phyloP scores from a whole-genome alignment of 1,139 yeast genomes.

The Pneumocystis jirovecii region DNA sequence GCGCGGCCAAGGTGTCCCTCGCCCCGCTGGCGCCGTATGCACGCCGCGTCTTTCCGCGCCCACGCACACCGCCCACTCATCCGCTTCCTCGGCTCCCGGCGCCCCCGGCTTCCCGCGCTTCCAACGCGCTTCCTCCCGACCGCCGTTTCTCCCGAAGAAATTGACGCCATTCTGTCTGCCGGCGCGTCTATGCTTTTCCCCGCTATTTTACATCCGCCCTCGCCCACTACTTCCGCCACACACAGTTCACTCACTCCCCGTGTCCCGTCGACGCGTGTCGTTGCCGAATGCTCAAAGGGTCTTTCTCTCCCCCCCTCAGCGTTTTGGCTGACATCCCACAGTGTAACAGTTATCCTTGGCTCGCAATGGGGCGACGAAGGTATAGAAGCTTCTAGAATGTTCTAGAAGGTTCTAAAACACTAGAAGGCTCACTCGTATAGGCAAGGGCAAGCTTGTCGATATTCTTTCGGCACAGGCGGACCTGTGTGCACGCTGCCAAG shows the following conservation, averaged over 20 bases:
- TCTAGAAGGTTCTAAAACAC: not conserved
- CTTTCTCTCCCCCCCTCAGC: not conserved
- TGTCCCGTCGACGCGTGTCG: too few species aligned
- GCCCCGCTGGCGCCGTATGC: not conserved
- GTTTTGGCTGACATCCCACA: constrained; percentile 17
- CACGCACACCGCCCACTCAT: not conserved
- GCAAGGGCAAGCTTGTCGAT: constrained; percentile 94
- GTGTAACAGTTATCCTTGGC: constrained; percentile 91
- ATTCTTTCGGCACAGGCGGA: constrained; percentile 84
- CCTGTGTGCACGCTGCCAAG: constrained; percentile 92
- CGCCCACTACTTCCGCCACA: too few species aligned
- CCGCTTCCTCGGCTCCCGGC: not conserved
- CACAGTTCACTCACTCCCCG: too few species aligned
- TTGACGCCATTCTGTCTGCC: not conserved
- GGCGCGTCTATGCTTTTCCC: not conserved
- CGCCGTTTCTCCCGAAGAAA: not conserved
- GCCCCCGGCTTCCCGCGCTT: not conserved
- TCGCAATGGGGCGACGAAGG: constrained; percentile 99
- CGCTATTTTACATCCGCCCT: too few species aligned
- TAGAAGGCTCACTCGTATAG: too few species aligned
- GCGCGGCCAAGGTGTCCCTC: too few species aligned
- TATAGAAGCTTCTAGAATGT: not conserved
- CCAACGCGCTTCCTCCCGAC: not conserved
- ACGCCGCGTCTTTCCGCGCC: not conserved
- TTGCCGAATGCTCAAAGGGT: not conserved